These are phyloP conservation scores for Parmales sp. DNA, from an alignment of 108 stramenopile species.

Conservation along the genomic window DNA sequence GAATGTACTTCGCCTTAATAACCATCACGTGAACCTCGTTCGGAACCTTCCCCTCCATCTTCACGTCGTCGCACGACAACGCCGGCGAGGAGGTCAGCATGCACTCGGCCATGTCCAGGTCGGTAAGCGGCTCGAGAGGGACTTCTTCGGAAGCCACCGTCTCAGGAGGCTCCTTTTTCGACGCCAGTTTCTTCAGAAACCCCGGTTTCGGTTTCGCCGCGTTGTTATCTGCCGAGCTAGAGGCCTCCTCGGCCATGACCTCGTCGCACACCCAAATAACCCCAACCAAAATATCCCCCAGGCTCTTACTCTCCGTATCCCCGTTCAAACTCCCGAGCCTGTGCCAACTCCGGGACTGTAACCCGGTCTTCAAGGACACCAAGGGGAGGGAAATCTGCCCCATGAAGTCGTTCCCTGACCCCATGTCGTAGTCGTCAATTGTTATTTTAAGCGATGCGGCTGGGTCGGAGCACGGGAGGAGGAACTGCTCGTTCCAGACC, in stretches of 20 bases:
- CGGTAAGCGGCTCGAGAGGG: background rate
- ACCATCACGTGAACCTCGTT: conserved; percentile 11
- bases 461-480: background rate
- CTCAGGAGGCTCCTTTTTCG: too few species aligned
- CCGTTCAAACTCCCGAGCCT: background rate
- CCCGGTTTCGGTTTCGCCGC: too few species aligned
- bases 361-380: background rate
- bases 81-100: background rate
- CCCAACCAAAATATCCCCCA: background rate
- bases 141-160: too few species aligned
- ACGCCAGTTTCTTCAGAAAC: too few species aligned
- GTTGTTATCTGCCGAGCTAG: too few species aligned
- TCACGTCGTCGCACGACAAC: background rate
- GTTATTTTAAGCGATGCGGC: background rate
- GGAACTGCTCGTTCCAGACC: conserved; percentile 7
- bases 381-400: background rate
- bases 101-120: background rate
- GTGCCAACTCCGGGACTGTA: background rate
- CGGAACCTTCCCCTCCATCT: background rate
- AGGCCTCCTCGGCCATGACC: background rate
- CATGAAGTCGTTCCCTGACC: background rate
- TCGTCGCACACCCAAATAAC: background rate
- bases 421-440: conserved; percentile 8
- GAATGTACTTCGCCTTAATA: conserved; percentile 7
- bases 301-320: background rate